Conservation (phyloP, 345 rosid genomes). For the Toxicodendron radicans region DNA sequence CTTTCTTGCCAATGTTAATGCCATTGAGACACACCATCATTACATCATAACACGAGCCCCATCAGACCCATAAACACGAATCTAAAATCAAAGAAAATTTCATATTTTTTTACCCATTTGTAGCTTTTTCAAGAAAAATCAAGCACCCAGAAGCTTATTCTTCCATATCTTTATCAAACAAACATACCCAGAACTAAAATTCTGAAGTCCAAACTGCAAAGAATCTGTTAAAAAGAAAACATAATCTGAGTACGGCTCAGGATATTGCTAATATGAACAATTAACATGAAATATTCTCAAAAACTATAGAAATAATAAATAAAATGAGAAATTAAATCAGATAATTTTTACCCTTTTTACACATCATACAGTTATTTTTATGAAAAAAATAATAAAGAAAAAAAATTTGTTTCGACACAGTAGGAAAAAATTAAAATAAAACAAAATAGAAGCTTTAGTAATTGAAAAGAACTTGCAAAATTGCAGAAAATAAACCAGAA, state of each 20-base stretch:
- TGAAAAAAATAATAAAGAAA: no score
- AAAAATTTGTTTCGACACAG: no score
- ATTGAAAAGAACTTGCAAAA: no score
- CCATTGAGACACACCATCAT: not conserved
- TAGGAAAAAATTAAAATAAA: no score
- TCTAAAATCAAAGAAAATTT: not conserved
- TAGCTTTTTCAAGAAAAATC: not conserved
- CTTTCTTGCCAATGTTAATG: constrained; percentile 7
- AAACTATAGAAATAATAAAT: no score
- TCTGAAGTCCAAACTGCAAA: not conserved
- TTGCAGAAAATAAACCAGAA: no score
- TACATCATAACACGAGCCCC: not conserved
- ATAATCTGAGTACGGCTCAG: not conserved
- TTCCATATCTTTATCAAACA: not conserved
- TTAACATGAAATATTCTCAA: not conserved
- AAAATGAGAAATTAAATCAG: no score
- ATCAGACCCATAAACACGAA: not conserved
- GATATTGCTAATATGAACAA: not conserved
- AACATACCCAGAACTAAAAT: not conserved
- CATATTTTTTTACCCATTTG: not conserved
- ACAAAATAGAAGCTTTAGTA: no score
- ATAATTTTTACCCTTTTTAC: no score
- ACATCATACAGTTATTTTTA: no score
- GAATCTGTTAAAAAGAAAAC: not conserved
- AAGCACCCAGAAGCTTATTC: not conserved